phyloP scores from a whole-genome alignment of 2,329 filamentous ascomycete genomes.

The Macrophomina tecta region DNA sequence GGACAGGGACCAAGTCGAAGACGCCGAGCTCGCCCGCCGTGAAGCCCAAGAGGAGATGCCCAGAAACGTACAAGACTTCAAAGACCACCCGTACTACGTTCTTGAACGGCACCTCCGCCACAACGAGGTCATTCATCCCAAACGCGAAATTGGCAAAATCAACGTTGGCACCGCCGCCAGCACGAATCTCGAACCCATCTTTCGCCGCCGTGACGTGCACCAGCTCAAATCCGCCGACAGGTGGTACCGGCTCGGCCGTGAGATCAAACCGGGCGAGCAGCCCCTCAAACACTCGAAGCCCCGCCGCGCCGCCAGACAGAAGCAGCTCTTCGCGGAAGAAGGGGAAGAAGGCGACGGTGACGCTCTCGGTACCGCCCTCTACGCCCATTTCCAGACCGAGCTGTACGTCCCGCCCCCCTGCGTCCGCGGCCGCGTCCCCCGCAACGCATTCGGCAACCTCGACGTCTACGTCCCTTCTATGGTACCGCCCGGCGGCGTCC shows the following conservation, averaged over 20 bases:
- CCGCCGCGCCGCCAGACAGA: slow-evolving; percentile 38
- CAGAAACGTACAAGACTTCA: slow-evolving; percentile 84
- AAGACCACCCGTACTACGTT: slow-evolving; percentile 76
- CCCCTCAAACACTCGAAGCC: slow-evolving; percentile 72
- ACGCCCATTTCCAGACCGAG: slow-evolving; percentile 68
- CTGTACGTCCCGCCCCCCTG: slow-evolving; percentile 79
- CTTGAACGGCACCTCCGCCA: slow-evolving; percentile 82
- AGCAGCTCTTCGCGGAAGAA: slow-evolving; percentile 21
- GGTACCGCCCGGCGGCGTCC: slow-evolving; percentile 65
- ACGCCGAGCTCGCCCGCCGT: slow-evolving; percentile 73
- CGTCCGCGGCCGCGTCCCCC: slow-evolving; percentile 70
- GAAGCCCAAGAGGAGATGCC: slow-evolving; percentile 81
- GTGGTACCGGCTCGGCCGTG: slow-evolving; percentile 88
- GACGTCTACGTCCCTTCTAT: slow-evolving; percentile 69
- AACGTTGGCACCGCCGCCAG: slow-evolving; percentile 66
- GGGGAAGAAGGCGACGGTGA: slow-evolving; percentile 42
- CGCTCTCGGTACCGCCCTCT: slow-evolving; percentile 60
- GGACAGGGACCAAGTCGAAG: slow-evolving; percentile 84
- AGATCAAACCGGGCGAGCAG: slow-evolving; percentile 76
- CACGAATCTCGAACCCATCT: slow-evolving; percentile 75
- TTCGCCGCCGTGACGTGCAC: slow-evolving; percentile 80
- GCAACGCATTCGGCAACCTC: slow-evolving; percentile 67
- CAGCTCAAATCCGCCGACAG: slow-evolving; percentile 79
- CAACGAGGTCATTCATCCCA: slow-evolving; percentile 81
- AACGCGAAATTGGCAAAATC: slow-evolving; percentile 77